Percentiles rank a stretch among this genome's conserved stretches.
Evolutionary conservation across 495 filamentous ascomycete species (phyloP).

Genomic region (Saxophila tyrrhenica): DNA sequence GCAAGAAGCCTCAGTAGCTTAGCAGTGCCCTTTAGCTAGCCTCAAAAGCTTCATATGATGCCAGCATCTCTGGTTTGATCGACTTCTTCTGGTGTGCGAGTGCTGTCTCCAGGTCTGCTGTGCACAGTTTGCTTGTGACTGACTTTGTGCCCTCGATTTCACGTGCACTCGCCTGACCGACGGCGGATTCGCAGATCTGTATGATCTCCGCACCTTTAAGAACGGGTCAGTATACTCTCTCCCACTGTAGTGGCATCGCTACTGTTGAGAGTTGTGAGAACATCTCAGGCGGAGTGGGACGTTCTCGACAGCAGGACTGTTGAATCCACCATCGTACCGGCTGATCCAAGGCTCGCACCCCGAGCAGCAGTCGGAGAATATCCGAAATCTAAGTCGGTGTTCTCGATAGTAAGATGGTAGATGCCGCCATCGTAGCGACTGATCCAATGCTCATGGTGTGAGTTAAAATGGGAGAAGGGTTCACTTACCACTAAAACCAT

Average conservation of each 20-base stretch:
- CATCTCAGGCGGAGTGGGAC: neutral
- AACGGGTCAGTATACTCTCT: neutral
- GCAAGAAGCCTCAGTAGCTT: conserved; percentile 15
- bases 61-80: conserved; percentile 15
- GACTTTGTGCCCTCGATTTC: conserved; percentile 44
- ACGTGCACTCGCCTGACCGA: conserved; percentile 11
- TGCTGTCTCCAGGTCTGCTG: conserved; percentile 15
- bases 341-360: too few species aligned
- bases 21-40: neutral
- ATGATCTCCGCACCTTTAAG: conserved; percentile 86
- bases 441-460: too few species aligned
- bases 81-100: conserved; percentile 6
- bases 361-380: neutral
- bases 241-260: neutral
- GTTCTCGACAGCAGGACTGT: too few species aligned
- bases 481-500: conserved; percentile 21
- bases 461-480: neutral
- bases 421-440: neutral
- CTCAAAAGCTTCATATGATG: conserved; percentile 8
- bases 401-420: neutral
- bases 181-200: conserved; percentile 60
- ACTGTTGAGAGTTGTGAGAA: neutral
- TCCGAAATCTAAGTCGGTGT: neutral
- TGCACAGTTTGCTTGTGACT: conserved; percentile 21
- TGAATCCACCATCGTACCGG: too few species aligned